A percentile compares a stretch with the other conserved stretches of the same genome.
phyloP scores from a whole-genome alignment of 2,329 filamentous ascomycete species.

The Daldinia sp. region DNA sequence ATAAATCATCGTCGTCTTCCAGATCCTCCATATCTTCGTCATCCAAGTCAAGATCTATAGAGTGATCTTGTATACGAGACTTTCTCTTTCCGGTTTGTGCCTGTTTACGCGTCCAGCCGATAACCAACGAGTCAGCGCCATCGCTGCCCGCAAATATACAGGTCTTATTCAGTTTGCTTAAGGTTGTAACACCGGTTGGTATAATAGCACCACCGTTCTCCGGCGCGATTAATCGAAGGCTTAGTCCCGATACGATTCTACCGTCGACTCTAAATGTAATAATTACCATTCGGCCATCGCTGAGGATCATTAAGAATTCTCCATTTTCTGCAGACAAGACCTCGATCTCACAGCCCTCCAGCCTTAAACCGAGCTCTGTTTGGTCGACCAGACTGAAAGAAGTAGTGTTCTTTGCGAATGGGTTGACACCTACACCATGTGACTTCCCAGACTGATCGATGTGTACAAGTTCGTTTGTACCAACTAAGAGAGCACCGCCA shows the following conservation, averaged over 20 bases:
- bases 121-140: constrained; percentile 80
- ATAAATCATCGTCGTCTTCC: constrained; percentile 74
- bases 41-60: constrained; percentile 63
- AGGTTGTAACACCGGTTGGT: constrained; percentile 73
- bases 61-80: constrained; percentile 68
- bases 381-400: constrained; percentile 89
- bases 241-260: constrained; percentile 87
- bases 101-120: constrained; percentile 82
- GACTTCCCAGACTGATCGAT: constrained; percentile 95
- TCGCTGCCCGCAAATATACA: constrained; percentile 89
- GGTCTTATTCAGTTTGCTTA: constrained; percentile 75
- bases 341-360: constrained; percentile 86
- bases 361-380: constrained; percentile 79
- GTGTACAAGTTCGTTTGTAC: constrained; percentile 91
- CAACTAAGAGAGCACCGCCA: constrained; percentile 87
- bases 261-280: constrained; percentile 90
- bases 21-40: constrained; percentile 67
- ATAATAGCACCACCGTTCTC: constrained; percentile 74
- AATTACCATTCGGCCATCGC: constrained; percentile 78
- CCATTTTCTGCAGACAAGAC: constrained; percentile 80
- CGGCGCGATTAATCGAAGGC: constrained; percentile 72
- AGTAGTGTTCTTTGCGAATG: constrained; percentile 85
- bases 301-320: constrained; percentile 85
- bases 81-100: constrained; percentile 72
- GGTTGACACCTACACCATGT: constrained; percentile 92